Conservation (phyloP, 176 grass and related monocot species). For the Stipa capillata region DNA sequence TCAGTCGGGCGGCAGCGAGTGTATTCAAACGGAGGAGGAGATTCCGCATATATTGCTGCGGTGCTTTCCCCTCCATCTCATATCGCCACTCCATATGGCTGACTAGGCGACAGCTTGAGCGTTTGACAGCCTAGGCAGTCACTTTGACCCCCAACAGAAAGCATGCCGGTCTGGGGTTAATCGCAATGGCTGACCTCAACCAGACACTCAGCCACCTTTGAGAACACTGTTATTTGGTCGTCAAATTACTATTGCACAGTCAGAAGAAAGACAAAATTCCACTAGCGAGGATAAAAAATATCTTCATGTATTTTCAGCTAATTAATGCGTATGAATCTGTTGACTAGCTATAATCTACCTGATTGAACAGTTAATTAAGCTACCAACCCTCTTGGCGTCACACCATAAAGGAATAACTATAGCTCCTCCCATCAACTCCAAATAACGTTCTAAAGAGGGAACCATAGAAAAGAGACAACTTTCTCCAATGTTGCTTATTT, state of each 20-base stretch:
- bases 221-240: neutral
- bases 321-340: neutral
- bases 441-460: neutral
- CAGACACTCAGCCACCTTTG: neutral
- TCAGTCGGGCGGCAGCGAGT: neutral
- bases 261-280: neutral
- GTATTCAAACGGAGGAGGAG: neutral
- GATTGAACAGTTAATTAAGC: neutral
- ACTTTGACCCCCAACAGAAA: neutral
- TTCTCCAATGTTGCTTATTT: neutral
- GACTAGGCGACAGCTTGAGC: neutral
- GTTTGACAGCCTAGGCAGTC: neutral
- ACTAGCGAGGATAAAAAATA: neutral
- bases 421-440: neutral
- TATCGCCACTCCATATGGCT: neutral
- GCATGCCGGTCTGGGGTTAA: neutral
- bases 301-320: neutral
- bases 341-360: neutral
- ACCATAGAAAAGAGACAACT: neutral
- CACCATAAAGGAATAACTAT: neutral
- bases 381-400: neutral
- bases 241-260: neutral
- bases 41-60: neutral
- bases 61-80: neutral
- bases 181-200: neutral